Base-by-base conservation (phyloP, 768 basidiomycete species). In the Amanita pallidorosea region DNA sequence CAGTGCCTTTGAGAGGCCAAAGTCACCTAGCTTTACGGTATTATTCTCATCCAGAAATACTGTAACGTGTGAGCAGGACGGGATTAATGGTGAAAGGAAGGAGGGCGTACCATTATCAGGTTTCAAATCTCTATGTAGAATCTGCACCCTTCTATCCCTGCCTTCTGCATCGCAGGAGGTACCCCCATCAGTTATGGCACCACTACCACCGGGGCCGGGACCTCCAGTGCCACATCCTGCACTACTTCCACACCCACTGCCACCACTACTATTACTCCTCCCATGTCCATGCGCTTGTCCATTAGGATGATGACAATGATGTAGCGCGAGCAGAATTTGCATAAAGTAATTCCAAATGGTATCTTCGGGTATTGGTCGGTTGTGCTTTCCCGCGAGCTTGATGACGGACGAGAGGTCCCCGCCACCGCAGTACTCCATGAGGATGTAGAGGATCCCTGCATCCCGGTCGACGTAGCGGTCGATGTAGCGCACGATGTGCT, bases 361-460 rank as follows among this genome's bases (percentile, higher is more conserved):
- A 55, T 96, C 93, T 69, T 99, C 96, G 1, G 90, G 77, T 48
- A 97, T 80, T 2, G 81, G 78, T 47, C 85, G 76, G 53, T 76
- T 79, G 50, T 79, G 72, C 61, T 81, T 83, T 54, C 72, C 65
- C 1, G 87, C 79, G 55, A 81, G 83, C 60, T 90, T 88, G 65
- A 98, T 96, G 60, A 96, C 67, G 33, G 77, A 71, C 1, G 89
- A 89, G 49, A 99, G 77, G 70, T 99, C 96, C 11, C 96, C 96
- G 18, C 93, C 94, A 4, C 91, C 93, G 61, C 96, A 99, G 64
- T 91, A 98, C 70, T 99, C 96, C 96, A 98, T 99, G 57, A 98
- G 75, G 55, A 99, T 97, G 65, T 97, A 98, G 40, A 98, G 79
- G 51, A 93, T 88, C 18, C 91, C 91, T 22, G 74, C 74, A 46